Base-by-base conservation (phyloP, 2,329 filamentous ascomycete genomes). In the Paracamarosporium sp. region DNA sequence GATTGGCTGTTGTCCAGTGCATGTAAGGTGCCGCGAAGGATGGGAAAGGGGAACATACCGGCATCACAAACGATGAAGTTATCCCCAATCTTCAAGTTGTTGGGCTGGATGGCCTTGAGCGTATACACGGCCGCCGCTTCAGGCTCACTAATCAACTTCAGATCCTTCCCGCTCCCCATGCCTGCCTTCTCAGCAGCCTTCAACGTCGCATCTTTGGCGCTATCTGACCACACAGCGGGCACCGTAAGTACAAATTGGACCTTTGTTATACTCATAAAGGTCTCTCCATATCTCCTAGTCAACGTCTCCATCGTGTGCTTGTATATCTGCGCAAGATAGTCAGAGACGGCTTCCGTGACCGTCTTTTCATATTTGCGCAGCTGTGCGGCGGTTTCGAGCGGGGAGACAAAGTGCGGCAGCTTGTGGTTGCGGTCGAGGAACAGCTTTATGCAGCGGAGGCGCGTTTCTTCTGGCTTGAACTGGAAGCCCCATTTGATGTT, bases 221-320 rank as follows among this genome's bases (percentile, higher is more conserved):
- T 86, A 72, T 95, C 91, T 24, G 88, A 91, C 91, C 91, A 95
- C 7, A 94, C 90, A 7, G 91, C 91, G 7, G 91, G 91, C 11
- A 74, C 72, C 0, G 91, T 94, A 54, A 95, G 81, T 47, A 94
- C 90, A 66, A 91, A 93, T 60, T 93, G 88, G 36, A 92, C 87
- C 66, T 87, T 88, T 5, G 90, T 93, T 7, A 85, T 86, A 6
- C 85, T 84, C 87, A 93, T 91, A 68, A 94, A 93, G 0, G 87
- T 88, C 76, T 90, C 88, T 66, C 91, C 91, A 70, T 93, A 93
- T 45, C 90, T 82, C 59, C 88, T 82, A 1, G 86, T 90, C 62
- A 94, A 80, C 0, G 88, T 92, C 70, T 92, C 88, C 85, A 92
- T 91, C 33, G 90, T 93, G 71, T 93, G 90, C 56, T 85, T 83